Percentiles rank a stretch among this genome's conserved stretches.
Evolutionary conservation across 2,329 filamentous ascomycete genomes (phyloP).

Genomic region (Shiraia sp.): DNA sequence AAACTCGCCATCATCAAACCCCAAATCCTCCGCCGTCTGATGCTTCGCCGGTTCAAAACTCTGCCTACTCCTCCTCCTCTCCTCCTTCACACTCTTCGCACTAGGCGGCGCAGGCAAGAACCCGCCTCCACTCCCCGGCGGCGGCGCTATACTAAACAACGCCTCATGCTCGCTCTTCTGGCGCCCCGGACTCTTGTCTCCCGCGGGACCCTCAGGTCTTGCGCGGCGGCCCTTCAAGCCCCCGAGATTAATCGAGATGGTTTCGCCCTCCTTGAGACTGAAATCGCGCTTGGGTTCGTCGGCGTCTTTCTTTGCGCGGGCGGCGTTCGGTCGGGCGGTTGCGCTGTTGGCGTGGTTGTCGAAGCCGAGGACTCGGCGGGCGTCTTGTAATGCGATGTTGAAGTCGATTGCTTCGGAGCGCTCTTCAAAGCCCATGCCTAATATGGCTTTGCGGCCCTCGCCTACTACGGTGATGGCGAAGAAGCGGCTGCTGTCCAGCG

Average conservation of each 20-base stretch:
- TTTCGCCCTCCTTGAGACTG: slow-evolving; percentile 86
- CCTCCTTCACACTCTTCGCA: slow-evolving; percentile 63
- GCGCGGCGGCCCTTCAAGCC: slow-evolving; percentile 55
- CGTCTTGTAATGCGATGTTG: slow-evolving; percentile 77
- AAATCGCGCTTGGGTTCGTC: slow-evolving; percentile 70
- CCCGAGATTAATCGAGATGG: slow-evolving; percentile 78
- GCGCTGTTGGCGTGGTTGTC: slow-evolving; percentile 45
- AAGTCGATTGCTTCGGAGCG: slow-evolving; percentile 86
- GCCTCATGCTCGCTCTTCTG: slow-evolving; percentile 50
- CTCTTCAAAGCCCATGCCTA: slow-evolving; percentile 88
- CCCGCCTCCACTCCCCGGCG: slow-evolving; percentile 55
- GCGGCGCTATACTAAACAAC: slow-evolving; percentile 75
- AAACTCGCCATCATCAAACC: slow-evolving; percentile 87
- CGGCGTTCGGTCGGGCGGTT: slow-evolving; percentile 12
- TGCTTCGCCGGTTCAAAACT: slow-evolving; percentile 35
- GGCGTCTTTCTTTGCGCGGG: slow-evolving; percentile 43
- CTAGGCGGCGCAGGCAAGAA: slow-evolving; percentile 70
- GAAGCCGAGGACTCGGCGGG: slow-evolving; percentile 69
- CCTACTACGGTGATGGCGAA: slow-evolving; percentile 83
- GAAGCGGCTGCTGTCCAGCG: slow-evolving; percentile 79
- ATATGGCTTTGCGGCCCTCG: slow-evolving; percentile 73
- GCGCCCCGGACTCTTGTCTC: slow-evolving; percentile 44
- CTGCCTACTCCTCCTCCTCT: slow-evolving; percentile 59
- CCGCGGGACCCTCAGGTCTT: slow-evolving; percentile 31
- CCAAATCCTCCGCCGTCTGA: slow-evolving; percentile 62